These are phyloP conservation scores for Styphnolobium japonicum DNA, from an alignment of 306 rosid species.

Conservation along the genomic window DNA sequence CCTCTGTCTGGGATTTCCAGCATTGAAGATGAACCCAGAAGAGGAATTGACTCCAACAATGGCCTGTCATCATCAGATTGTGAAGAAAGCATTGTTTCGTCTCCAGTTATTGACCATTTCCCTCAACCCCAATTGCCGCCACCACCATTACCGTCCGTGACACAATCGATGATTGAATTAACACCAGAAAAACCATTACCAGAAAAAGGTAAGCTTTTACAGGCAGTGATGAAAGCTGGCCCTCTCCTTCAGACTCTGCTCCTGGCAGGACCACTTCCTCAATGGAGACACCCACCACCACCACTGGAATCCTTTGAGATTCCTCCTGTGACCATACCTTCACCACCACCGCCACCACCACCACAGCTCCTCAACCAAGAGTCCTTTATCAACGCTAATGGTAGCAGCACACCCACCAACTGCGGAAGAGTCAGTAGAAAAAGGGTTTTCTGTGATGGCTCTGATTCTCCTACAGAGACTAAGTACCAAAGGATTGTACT, in stretches of 20 bases:
- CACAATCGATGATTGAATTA: constrained; percentile 42
- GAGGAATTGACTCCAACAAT: constrained; percentile 74
- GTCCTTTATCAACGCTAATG: constrained; percentile 35
- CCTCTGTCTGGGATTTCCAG: constrained; percentile 86
- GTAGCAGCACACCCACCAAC: constrained; percentile 35
- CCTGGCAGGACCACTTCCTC: constrained; percentile 96
- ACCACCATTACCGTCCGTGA: background rate
- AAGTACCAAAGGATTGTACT: constrained; percentile 76
- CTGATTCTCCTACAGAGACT: constrained; percentile 61
- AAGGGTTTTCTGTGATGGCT: constrained; percentile 59
- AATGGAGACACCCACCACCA: constrained; percentile 99
- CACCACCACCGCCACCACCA: constrained; percentile 29
- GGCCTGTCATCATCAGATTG: constrained; percentile 86
- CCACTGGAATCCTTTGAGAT: constrained; percentile 84
- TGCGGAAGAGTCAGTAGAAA: constrained; percentile 62
- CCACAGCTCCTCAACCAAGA: constrained; percentile 52
- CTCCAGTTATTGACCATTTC: constrained; percentile 61
- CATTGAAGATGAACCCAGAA: constrained; percentile 89
- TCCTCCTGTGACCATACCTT: constrained; percentile 82
- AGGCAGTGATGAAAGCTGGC: constrained; percentile 98
- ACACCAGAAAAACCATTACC: constrained; percentile 73
- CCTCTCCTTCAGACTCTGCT: constrained; percentile 88
- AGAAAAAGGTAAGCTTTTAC: constrained; percentile 91
- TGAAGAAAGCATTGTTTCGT: constrained; percentile 97
- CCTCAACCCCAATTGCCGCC: constrained; percentile 44